Conservation (phyloP, 139 green algal genomes). For the Tetraselmis striata region DNA sequence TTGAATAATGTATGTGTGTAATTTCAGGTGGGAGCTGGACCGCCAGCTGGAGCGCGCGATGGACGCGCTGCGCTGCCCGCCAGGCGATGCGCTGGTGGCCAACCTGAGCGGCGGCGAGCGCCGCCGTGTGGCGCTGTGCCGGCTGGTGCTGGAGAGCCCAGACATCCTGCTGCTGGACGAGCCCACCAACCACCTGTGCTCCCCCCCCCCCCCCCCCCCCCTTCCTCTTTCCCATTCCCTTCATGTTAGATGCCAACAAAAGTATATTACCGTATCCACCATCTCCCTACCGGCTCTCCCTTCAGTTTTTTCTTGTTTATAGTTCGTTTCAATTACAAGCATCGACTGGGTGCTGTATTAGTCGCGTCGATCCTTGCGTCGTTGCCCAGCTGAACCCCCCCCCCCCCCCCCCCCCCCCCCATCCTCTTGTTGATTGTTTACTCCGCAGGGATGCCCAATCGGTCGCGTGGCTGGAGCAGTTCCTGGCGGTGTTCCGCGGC, state of each 20-base stretch:
- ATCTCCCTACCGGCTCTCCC: too few species aligned
- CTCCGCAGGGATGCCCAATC: constrained; percentile 68
- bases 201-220: constrained; percentile 21
- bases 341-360: too few species aligned
- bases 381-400: constrained; percentile 40
- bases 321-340: too few species aligned
- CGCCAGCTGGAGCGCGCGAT: constrained; percentile 61
- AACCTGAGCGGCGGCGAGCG: constrained; percentile 71
- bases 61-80: constrained; percentile 68
- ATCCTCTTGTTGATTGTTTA: background rate
- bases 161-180: constrained; percentile 85
- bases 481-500: constrained; percentile 53
- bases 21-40: constrained; percentile 82
- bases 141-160: constrained; percentile 71
- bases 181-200: constrained; percentile 22
- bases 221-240: background rate
- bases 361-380: too few species aligned
- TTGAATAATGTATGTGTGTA: too few species aligned
- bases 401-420: too few species aligned
- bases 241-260: too few species aligned
- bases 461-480: constrained; percentile 62
- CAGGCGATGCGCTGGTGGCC: constrained; percentile 43
- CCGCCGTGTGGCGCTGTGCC: constrained; percentile 71
- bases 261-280: too few species aligned
- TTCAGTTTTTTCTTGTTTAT: too few species aligned